Evolutionary conservation across 345 rosid genomes (phyloP).

Genomic region (Excoecaria agallocha): DNA sequence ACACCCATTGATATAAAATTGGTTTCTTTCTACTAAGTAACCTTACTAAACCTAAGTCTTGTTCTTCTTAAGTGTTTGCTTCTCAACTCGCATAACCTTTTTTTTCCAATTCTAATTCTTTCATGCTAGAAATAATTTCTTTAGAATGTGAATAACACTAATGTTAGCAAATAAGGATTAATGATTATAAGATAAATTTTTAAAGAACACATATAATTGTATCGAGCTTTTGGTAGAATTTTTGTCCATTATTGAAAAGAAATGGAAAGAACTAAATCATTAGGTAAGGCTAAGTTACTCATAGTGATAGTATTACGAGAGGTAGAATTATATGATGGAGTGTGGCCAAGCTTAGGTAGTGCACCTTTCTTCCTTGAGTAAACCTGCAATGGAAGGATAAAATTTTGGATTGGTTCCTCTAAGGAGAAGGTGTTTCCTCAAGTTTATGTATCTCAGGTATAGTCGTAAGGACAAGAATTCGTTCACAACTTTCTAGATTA

Average conservation of each 20-base stretch:
- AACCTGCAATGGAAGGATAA: background rate
- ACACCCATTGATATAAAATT: background rate
- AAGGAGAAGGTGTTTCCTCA: too few relatives aligned
- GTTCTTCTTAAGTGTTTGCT: background rate
- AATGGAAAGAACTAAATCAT: background rate
- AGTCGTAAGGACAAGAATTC: too few relatives aligned
- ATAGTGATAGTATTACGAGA: background rate
- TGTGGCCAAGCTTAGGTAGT: background rate
- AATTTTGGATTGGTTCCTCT: background rate
- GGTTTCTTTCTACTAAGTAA: background rate
- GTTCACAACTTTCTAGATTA: too few relatives aligned
- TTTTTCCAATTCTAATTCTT: background rate
- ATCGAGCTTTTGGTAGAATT: background rate
- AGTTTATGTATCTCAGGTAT: too few relatives aligned
- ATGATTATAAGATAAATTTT: background rate
- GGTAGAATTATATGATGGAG: background rate
- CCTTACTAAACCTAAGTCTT: background rate
- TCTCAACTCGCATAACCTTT: background rate
- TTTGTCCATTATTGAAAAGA: background rate
- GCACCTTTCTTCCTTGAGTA: background rate
- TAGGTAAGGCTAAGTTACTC: background rate
- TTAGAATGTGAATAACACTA: background rate
- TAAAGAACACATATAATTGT: background rate
- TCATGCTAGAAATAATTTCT: background rate
- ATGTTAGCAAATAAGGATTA: background rate